Base-by-base conservation (phyloP, 2,329 filamentous ascomycete genomes). In the Penicillium vulpinum region DNA sequence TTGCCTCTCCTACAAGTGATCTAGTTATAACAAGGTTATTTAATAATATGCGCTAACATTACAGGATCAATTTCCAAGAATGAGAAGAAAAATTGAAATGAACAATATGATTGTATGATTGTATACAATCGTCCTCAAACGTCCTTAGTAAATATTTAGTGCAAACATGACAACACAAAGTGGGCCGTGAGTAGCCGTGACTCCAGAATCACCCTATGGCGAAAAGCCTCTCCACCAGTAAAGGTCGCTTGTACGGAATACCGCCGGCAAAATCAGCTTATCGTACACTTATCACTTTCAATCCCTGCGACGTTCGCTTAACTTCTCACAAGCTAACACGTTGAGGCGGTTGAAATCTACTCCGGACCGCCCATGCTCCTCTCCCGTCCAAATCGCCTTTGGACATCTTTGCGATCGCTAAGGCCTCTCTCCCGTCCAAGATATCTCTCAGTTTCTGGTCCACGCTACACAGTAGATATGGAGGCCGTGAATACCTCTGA, bases 401-500 rank as follows among this genome's bases (percentile, higher is more conserved):
- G 66, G 66, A 66, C 59, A 61, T 63, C 68, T 44, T 60, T 74
- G 52, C 69, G 67, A 66, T 67, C 67, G 50, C 51, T 63, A 40
- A 62, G 66, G 56, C 62, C 65, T 35, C 55, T 68, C 43, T 61
- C 63, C 58, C 68, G 67, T 18, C 58, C 70, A 33, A 70, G 74
- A 59, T 69, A 70, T 40, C 78, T 78, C 62, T 77, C 75, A 28
- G 66, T 64, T 61, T 73, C 73, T 43, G 62, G 67, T 43, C 65
- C 68, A 40, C 67, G 74, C 57, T 73, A 67, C 61, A 62, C 70
- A 41, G 56, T 78, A 75, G 82, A 86, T 33, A 95, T 94, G 90
- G 89, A 86, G 71, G 86, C 83, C 51, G 87, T 96, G 64, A 81
- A 94, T 76, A 97, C 92, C 35, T 86, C 87, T 54, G 81, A 85